Evolutionary conservation across 352 stramenopile species (phyloP), one percentile per base, ranked within the genome.

Genomic region (Globisporangium mamillatum): DNA sequence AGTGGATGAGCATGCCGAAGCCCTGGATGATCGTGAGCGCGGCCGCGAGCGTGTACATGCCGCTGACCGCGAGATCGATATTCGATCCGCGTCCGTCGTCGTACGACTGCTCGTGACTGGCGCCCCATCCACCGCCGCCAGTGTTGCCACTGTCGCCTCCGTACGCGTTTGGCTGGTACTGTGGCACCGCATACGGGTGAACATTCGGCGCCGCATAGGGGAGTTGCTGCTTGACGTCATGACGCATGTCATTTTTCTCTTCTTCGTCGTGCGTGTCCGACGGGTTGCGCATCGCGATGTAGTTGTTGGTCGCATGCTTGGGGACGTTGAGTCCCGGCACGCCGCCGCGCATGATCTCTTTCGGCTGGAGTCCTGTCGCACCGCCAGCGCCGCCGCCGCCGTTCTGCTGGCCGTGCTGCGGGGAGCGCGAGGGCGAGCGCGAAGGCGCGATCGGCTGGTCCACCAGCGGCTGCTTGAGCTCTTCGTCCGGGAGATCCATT

Each of bases 11-110:
- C 85, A 95, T 95, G 58, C 82, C 84, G 36, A 95, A 95, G 34
- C 86, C 88, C 66, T 95, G 82, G 56, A 95, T 82, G 60, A 95
- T 78, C 6, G 88, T 95, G 62, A 95, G 75, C 36, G 84, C 84
- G 0, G 88, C 86, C 4, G 87, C 84, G 38, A 95, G 75, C 41
- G 88, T 95, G 81, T 95, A 95, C 82, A 95, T 88, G 57, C 88
- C 88, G 56, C 86, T 93, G 50, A 95, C 90, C 25, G 90, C 77
- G 22, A 95, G 86, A 68, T 95, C 88, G 68, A 95, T 85, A 22
- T 73, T 88, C 57, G 79, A 77, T 59, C 74, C 75, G 50, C 78
- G 74, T 56, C 60, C 75, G 46, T 79, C 79, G 50, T 88, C 80
- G 25, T 80, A 78, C 48, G 67, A 52, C 18, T 78, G 72, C 20